Percentiles rank a stretch among this genome's conserved stretches.
Evolutionary conservation across 139 green algal species (phyloP).

Genomic region (Auxenochlorella protothecoides): DNA sequence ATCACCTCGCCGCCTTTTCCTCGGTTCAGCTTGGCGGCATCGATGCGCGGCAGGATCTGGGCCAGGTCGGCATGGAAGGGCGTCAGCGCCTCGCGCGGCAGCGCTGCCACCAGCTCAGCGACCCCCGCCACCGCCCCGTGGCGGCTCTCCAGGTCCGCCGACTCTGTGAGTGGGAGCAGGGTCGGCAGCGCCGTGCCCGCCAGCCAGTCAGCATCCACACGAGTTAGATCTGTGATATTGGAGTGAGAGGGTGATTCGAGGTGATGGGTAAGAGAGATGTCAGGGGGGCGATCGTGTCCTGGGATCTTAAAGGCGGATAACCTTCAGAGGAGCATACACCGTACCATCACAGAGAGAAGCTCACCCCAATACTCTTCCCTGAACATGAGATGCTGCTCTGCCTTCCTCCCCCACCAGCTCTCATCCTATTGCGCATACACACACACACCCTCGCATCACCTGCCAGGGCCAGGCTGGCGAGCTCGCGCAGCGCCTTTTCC

Average conservation of each 20-base stretch:
- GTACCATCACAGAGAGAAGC: no score
- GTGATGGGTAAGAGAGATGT: no score
- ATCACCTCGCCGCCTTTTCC: conserved; percentile 89
- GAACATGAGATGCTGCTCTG: no score
- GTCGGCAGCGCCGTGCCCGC: background rate
- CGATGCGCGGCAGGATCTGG: conserved; percentile 43
- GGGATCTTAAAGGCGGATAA: no score
- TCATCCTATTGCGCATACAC: background rate
- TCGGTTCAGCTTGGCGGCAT: conserved; percentile 60
- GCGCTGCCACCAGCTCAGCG: background rate
- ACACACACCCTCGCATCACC: background rate
- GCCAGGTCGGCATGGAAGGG: conserved; percentile 7
- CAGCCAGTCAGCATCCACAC: background rate
- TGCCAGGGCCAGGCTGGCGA: conserved; percentile 62
- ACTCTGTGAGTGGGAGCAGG: no score
- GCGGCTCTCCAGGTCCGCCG: no score
- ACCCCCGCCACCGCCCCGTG: background rate
- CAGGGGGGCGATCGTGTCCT: no score
- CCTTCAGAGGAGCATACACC: no score
- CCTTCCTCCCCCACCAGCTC: no score
- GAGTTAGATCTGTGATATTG: no score
- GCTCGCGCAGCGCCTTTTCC: conserved; percentile 68
- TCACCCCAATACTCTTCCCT: no score
- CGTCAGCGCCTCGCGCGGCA: background rate
- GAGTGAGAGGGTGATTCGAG: no score